Conservation (phyloP, 495 filamentous ascomycete species). For the Penicillium cinerascens region DNA sequence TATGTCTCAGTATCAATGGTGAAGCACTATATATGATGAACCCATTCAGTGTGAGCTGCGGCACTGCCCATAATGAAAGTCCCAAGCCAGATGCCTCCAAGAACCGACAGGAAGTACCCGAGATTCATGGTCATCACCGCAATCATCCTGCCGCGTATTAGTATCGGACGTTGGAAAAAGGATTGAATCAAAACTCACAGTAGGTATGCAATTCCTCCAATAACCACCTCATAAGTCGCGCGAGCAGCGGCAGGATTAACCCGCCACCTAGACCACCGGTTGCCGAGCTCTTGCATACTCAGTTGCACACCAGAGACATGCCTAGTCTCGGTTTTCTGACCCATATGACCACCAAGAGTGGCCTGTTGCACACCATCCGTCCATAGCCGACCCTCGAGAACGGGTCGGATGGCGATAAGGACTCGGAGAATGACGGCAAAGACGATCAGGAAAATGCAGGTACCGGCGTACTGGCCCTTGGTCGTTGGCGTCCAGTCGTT, state of each 20-base stretch:
- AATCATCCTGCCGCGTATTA: constrained; percentile 19
- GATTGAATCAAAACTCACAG: constrained; percentile 12
- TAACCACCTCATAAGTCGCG: constrained; percentile 20
- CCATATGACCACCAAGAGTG: constrained; percentile 4
- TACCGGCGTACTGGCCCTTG: constrained; percentile 28
- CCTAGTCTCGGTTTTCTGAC: constrained; percentile 1
- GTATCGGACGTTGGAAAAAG: neutral
- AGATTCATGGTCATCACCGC: constrained; percentile 36
- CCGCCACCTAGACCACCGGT: constrained; percentile 27
- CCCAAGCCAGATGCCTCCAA: constrained; percentile 26
- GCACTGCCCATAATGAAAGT: constrained; percentile 32
- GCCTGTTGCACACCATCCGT: constrained; percentile 15
- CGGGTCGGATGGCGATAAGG: constrained; percentile 22
- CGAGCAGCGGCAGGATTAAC: constrained; percentile 24
- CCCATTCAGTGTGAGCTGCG: constrained; percentile 23
- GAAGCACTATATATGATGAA: constrained; percentile 11
- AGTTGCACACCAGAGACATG: constrained; percentile 1
- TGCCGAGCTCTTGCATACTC: constrained; percentile 17
- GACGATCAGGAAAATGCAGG: constrained; percentile 30
- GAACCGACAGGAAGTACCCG: constrained; percentile 28
- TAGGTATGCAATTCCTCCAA: constrained; percentile 26
- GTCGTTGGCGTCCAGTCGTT: constrained; percentile 19
- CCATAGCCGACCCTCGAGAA: constrained; percentile 22
- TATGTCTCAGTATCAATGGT: neutral
- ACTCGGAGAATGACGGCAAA: constrained; percentile 26